Percentiles rank a stretch among this genome's conserved stretches.
Conservation (phyloP, 768 basidiomycete species). For the Cubamyces sp. region DNA sequence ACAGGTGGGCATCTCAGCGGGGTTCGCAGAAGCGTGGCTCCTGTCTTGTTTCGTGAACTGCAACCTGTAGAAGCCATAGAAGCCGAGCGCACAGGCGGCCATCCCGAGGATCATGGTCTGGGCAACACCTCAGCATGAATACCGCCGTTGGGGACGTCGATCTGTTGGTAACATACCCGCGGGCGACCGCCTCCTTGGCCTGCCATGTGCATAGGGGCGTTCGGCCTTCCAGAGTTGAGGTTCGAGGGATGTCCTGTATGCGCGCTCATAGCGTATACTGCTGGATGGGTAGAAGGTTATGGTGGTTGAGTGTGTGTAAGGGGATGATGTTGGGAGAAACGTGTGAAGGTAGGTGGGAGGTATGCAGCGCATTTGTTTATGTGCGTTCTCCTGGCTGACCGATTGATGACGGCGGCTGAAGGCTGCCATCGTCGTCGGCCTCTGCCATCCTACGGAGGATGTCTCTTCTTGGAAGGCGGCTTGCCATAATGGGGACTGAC, state of each 20-base stretch:
- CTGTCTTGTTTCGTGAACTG: conserved; percentile 20
- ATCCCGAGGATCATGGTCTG: conserved; percentile 20
- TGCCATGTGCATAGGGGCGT: neutral
- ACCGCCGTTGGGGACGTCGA: neutral
- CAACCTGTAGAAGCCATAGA: conserved; percentile 17
- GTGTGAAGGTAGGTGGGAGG: neutral
- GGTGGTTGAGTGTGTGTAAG: no score
- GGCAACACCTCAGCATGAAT: neutral
- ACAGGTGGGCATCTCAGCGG: conserved; percentile 25
- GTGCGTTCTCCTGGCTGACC: neutral
- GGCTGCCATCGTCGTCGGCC: conserved; percentile 1
- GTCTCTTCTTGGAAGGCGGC: conserved; percentile 1
- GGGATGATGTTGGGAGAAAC: neutral
- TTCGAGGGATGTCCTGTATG: conserved; percentile 7
- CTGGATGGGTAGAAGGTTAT: neutral
- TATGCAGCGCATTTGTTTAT: no score
- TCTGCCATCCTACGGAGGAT: neutral
- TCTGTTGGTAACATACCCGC: neutral
- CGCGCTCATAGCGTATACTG: conserved; percentile 1
- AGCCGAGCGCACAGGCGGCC: conserved; percentile 12
- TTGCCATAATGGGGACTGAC: neutral
- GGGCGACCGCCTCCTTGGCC: conserved; percentile 14
- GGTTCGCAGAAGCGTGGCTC: conserved; percentile 5
- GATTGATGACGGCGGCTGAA: neutral
- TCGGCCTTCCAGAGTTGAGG: conserved; percentile 11